Evolutionary conservation across 306 rosid species (phyloP).

Genomic region (Sphenostylis stenocarpa): DNA sequence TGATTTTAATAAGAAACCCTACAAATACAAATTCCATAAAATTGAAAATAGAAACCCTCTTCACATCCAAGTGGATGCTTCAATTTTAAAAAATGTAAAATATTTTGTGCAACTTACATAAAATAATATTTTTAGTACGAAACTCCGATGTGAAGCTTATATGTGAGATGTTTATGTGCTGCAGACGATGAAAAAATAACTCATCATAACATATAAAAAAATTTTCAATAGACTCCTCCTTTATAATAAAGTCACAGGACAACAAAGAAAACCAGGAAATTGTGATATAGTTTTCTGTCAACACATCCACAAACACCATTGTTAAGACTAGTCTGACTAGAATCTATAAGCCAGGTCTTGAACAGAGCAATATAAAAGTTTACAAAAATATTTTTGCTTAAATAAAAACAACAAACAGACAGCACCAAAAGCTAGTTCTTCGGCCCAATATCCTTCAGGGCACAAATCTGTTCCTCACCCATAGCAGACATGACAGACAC

Average conservation of each 20-base stretch:
- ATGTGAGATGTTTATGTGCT: too few relatives aligned
- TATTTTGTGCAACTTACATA: too few relatives aligned
- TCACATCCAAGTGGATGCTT: too few relatives aligned
- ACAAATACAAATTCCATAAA: too few relatives aligned
- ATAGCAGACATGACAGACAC: constrained; percentile 79
- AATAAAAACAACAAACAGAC: constrained; percentile 40
- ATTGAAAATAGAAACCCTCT: too few relatives aligned
- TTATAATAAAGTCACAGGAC: constrained; percentile 25
- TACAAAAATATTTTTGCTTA: constrained; percentile 37
- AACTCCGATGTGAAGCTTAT: too few relatives aligned
- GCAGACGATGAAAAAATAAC: too few relatives aligned
- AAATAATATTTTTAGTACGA: too few relatives aligned
- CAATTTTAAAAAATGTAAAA: too few relatives aligned
- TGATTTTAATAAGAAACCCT: too few relatives aligned
- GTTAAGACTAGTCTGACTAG: constrained; percentile 26
- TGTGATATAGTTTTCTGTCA: constrained; percentile 33
- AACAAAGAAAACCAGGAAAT: not conserved
- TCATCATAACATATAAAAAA: too few relatives aligned
- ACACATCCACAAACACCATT: constrained; percentile 43
- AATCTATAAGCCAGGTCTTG: constrained; percentile 31
- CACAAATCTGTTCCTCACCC: constrained; percentile 84
- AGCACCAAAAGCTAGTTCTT: constrained; percentile 42
- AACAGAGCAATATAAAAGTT: constrained; percentile 33
- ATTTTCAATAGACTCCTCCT: constrained; percentile 15
- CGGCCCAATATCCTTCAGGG: constrained; percentile 76